Base-by-base conservation (phyloP, 2,329 filamentous ascomycete species). In the Endoconidiophora polonica region DNA sequence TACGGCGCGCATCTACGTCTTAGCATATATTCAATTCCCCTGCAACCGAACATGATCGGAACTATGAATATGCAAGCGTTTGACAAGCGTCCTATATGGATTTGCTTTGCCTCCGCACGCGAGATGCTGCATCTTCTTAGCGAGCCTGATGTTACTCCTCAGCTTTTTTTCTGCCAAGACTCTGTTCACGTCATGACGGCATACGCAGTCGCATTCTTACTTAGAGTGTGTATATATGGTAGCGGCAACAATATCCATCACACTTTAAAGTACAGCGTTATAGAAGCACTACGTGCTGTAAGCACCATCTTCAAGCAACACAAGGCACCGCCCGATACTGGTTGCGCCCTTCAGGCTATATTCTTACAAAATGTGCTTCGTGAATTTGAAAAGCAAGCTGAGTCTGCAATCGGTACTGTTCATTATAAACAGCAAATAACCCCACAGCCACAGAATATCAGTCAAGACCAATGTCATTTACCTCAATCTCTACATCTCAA, bases 101-200 rank as follows among this genome's bases (percentile, higher is more conserved):
- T 60, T 1, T 66, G 58, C 60, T 53, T 58, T 10, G 59, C 59
- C 37, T 65, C 59, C 20, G 59, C 59, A 2, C 60, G 58, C 20
- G 61, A 63, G 22, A 59, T 63, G 59, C 54, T 66, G 3, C 57
- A 59, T 18, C 50, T 65, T 18, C 61, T 65, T 5, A 43, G 40
- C 10, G 46, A 16, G 58, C 59, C 14, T 46, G 56, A 12, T 56
- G 59, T 45, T 52, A 61, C 41, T 0, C 59, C 60, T 2, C 58
- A 59, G 41, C 55, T 67, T 0, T 66, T 63, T 50, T 67, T 66
- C 54, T 62, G 61, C 2, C 65, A 67, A 53, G 65, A 67, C 47
- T 66, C 65, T 1, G 57, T 68, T 4, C 65, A 67, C 53, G 63
- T 66, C 12, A 67, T 67, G 65, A 62, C 61, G 14, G 65, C 65